Evolutionary conservation across 2,329 filamentous ascomycete genomes (phyloP).

Genomic region (Apiospora kogelbergensis): DNA sequence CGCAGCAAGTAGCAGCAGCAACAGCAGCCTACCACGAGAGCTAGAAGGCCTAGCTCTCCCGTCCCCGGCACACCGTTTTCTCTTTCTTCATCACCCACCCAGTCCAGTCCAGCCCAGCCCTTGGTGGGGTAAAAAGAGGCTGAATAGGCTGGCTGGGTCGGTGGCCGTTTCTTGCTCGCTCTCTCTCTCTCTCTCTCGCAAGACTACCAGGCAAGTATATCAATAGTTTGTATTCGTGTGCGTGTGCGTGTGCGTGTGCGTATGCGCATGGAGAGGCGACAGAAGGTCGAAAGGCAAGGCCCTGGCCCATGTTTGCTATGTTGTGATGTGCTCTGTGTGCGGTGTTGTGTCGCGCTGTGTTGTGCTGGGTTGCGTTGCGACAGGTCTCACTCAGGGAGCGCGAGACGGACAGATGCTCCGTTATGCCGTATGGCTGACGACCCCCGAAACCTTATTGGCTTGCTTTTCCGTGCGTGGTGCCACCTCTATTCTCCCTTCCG

Average conservation of each 20-base stretch:
- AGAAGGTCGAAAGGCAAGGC: not conserved
- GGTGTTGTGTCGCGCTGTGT: not conserved
- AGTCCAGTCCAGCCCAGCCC: not conserved
- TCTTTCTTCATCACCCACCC: not conserved
- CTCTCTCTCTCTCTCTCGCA: not conserved
- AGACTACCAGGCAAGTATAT: not conserved
- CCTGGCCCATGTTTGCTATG: not conserved
- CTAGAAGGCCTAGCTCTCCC: not conserved
- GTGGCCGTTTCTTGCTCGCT: no score
- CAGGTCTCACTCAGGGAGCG: not conserved
- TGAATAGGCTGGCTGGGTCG: not conserved
- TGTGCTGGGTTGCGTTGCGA: not conserved
- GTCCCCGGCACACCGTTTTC: not conserved
- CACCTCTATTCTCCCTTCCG: not conserved
- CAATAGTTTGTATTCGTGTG: no score
- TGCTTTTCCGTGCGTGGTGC: not conserved
- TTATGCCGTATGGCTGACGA: conserved; percentile 3
- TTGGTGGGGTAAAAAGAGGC: not conserved
- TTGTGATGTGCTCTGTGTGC: not conserved
- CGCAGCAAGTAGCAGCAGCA: not conserved
- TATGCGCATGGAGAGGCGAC: not conserved
- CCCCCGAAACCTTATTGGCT: conserved; percentile 5
- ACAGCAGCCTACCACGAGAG: no score
- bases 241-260: no score
- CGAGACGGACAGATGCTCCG: not conserved